Percentiles rank a stretch among this genome's conserved stretches.
Evolutionary conservation across 2,329 filamentous ascomycete species (phyloP).

Genomic region (Fusarium cicatricum): DNA sequence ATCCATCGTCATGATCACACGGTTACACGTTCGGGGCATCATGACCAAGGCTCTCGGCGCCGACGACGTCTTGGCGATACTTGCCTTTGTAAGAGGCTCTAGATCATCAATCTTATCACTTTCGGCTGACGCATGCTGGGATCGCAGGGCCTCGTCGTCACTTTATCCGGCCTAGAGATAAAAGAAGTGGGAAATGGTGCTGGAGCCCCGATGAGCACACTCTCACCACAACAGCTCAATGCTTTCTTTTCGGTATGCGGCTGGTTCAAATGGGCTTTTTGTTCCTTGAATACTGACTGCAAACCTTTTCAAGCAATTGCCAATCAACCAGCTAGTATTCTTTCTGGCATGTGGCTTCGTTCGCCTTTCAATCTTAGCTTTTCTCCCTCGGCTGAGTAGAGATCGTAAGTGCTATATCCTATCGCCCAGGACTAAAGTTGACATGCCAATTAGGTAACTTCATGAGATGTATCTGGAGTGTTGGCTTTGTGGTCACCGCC

Average conservation of each 20-base stretch:
- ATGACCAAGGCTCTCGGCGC: background rate
- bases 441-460: conserved; percentile 1
- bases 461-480: conserved; percentile 7
- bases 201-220: background rate
- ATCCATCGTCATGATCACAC: background rate
- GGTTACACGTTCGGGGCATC: background rate
- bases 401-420: conserved; percentile 5
- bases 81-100: background rate
- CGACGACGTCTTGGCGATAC: background rate
- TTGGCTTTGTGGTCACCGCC: conserved; percentile 3
- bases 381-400: conserved; percentile 18
- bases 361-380: conserved; percentile 21
- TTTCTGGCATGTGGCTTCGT: conserved; percentile 16
- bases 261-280: background rate
- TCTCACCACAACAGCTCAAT: background rate
- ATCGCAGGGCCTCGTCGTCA: too few species aligned
- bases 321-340: conserved; percentile 18
- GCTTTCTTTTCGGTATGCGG: background rate
- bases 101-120: too few species aligned
- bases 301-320: background rate
- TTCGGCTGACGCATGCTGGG: too few species aligned
- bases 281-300: background rate
- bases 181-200: background rate
- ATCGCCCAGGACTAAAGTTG: background rate
- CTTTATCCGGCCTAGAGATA: background rate